These are phyloP conservation scores for Thalassia testudinum DNA, from an alignment of 116 monocot species.

Conservation along the genomic window DNA sequence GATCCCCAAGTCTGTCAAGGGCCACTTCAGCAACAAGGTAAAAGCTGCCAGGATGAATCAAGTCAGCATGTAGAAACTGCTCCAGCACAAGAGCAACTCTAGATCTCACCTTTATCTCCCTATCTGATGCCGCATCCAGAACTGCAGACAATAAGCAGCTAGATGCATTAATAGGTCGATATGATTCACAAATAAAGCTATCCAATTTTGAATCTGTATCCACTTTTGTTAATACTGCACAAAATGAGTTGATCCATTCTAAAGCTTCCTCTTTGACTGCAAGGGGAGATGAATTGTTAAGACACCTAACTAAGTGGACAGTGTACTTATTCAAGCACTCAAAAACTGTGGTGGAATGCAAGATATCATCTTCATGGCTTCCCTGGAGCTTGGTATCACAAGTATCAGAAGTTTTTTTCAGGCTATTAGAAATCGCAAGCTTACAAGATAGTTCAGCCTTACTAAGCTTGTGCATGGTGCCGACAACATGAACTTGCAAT, in stretches of 20 bases:
- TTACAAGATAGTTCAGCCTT: constrained; percentile 39
- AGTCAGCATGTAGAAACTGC: constrained; percentile 38
- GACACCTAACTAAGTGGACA: constrained; percentile 27
- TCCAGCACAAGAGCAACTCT: constrained; percentile 55
- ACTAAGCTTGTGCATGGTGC: constrained; percentile 41
- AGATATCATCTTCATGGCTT: constrained; percentile 1
- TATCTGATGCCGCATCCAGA: constrained; percentile 63
- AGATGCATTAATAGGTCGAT: constrained; percentile 16
- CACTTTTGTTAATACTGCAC: constrained; percentile 12
- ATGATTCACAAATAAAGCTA: constrained; percentile 3
- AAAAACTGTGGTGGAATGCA: constrained; percentile 3
- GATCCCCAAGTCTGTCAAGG: constrained; percentile 81
- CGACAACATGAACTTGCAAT: constrained; percentile 56
- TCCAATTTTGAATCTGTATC: constrained; percentile 14
- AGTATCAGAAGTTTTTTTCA: constrained; percentile 6
- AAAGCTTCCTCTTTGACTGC: constrained; percentile 60
- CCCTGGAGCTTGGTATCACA: constrained; percentile 4
- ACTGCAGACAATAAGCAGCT: constrained; percentile 37
- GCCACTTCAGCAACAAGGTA: constrained; percentile 33
- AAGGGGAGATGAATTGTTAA: constrained; percentile 34
- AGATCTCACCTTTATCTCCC: constrained; percentile 61
- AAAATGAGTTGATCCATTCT: constrained; percentile 39
- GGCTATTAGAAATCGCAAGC: constrained; percentile 7
- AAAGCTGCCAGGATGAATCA: constrained; percentile 43
- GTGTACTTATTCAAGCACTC: constrained; percentile 42